Percentiles rank a stretch among this genome's conserved stretches.
phyloP scores from a whole-genome alignment of 2,329 filamentous ascomycete species.

The Fusarium sp. region DNA sequence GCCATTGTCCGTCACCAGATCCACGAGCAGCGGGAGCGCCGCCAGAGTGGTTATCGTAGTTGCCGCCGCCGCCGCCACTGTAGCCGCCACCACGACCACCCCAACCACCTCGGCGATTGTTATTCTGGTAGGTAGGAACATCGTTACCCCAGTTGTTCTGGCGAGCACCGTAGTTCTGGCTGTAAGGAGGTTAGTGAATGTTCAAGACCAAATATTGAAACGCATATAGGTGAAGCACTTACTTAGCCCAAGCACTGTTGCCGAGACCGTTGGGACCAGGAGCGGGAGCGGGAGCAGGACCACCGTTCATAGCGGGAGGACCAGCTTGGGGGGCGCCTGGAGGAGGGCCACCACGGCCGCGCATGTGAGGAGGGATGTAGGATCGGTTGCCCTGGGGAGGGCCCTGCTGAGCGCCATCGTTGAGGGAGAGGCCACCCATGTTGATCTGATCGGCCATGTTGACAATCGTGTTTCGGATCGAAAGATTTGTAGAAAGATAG shows the following conservation, averaged over 20 bases:
- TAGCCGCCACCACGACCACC: conserved; percentile 55
- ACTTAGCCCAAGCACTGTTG: conserved; percentile 74
- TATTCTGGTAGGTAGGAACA: conserved; percentile 44
- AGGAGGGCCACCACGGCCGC: conserved; percentile 56
- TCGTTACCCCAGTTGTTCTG: conserved; percentile 53
- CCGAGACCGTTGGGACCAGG: conserved; percentile 63
- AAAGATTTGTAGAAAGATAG: conserved; percentile 37
- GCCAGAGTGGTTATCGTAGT: conserved; percentile 79
- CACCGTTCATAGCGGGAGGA: conserved; percentile 29
- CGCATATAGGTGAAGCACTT: conserved; percentile 52
- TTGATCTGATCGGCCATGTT: conserved; percentile 88
- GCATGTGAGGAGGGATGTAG: conserved; percentile 89
- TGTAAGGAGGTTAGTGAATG: conserved; percentile 39
- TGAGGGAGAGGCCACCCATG: conserved; percentile 80
- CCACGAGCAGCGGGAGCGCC: conserved; percentile 73
- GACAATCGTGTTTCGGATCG: conserved; percentile 48
- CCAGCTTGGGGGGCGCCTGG: conserved; percentile 34
- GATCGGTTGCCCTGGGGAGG: conserved; percentile 63
- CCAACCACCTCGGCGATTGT: conserved; percentile 52
- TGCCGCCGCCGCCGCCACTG: conserved; percentile 49
- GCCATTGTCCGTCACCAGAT: conserved; percentile 96
- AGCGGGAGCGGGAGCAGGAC: conserved; percentile 37
- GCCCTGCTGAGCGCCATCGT: conserved; percentile 52
- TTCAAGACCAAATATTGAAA: background rate
- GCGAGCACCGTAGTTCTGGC: conserved; percentile 51